Conservation (phyloP, 371 early-diverging fungal species). For the Circinella minor region DNA sequence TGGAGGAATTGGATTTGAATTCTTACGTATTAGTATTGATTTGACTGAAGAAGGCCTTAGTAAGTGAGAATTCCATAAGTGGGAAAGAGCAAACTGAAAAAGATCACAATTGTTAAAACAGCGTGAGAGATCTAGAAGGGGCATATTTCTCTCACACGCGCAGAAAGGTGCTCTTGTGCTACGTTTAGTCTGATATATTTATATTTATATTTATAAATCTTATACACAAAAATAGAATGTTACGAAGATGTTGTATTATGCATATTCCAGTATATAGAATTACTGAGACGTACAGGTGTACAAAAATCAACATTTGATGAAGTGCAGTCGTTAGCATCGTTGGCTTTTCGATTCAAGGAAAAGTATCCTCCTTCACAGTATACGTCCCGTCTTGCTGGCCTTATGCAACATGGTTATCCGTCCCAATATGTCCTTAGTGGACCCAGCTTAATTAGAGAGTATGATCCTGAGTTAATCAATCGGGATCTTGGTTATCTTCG, state of each 20-base stretch:
- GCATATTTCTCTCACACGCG: not conserved
- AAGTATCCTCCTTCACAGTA: constrained; percentile 71
- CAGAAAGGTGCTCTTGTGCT: not conserved
- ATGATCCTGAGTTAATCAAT: constrained; percentile 64
- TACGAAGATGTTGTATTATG: constrained; percentile 78
- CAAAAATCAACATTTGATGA: constrained; percentile 83
- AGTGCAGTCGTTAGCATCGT: constrained; percentile 67
- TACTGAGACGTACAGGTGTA: constrained; percentile 72
- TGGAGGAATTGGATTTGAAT: constrained; percentile 77
- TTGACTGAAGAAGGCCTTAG: constrained; percentile 85
- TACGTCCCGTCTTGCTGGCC: constrained; percentile 61
- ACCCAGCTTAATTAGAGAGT: constrained; percentile 65
- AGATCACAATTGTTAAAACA: too few species aligned
- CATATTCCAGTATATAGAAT: constrained; percentile 88
- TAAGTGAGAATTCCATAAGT: constrained; percentile 31
- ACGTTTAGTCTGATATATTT: not conserved
- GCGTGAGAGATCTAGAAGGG: not conserved
- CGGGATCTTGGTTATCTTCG: constrained; percentile 63
- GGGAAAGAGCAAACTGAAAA: not conserved
- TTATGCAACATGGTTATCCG: constrained; percentile 72
- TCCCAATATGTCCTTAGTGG: constrained; percentile 76
- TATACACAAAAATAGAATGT: constrained; percentile 41
- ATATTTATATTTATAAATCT: not conserved
- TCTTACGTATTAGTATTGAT: constrained; percentile 81
- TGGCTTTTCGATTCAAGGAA: constrained; percentile 85